Evolutionary conservation across 257 asterid species (phyloP).

Genomic region (Fraxinus americana): DNA sequence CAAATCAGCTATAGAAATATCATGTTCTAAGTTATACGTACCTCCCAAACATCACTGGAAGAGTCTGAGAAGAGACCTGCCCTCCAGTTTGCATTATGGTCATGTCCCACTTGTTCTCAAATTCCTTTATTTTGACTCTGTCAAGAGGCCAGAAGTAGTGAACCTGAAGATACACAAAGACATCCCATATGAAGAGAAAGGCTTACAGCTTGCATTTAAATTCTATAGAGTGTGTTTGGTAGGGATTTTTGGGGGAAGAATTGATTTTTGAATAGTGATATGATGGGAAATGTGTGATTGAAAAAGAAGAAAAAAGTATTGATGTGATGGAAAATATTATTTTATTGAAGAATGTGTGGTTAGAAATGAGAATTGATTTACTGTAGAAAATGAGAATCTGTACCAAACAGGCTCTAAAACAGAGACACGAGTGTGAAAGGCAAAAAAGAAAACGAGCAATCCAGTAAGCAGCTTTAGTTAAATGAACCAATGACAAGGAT

Average conservation of each 20-base stretch:
- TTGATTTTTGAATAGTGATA: no score
- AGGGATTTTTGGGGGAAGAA: no score
- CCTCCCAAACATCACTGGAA: constrained; percentile 98
- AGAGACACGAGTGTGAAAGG: neutral
- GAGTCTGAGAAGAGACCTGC: constrained; percentile 55
- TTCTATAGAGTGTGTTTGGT: neutral
- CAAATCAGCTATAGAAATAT: constrained; percentile 10
- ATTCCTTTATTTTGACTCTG: constrained; percentile 44
- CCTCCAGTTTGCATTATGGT: constrained; percentile 53
- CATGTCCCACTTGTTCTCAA: constrained; percentile 64
- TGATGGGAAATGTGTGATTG: no score
- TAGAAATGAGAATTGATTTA: no score
- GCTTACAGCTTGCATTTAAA: constrained; percentile 13
- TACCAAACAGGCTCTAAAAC: neutral
- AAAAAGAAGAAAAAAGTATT: no score
- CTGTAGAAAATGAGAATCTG: no score
- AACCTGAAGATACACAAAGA: constrained; percentile 49
- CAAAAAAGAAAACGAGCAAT: constrained; percentile 1
- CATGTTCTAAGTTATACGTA: constrained; percentile 18
- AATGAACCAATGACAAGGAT: constrained; percentile 2
- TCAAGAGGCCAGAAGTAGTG: constrained; percentile 86
- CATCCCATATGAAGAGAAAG: constrained; percentile 20
- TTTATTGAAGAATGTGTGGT: no score
- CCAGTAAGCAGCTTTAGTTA: neutral
- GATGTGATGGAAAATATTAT: no score